Base-by-base conservation (phyloP, 2,329 filamentous ascomycete genomes). In the Penicillium sp. region DNA sequence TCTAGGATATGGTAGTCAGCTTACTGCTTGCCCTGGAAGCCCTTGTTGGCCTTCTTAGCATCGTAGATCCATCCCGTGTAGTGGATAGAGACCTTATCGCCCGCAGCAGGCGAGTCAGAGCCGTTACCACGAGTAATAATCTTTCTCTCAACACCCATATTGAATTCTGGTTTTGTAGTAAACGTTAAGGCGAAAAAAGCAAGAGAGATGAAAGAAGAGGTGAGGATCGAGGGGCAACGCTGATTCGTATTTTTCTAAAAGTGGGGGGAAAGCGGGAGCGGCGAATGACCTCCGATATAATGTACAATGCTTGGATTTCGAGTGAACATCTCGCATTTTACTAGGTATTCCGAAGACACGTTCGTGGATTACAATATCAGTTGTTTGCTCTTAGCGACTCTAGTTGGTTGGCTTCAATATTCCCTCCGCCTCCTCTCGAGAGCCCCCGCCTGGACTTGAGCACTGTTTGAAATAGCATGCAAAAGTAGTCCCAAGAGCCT, bases 51-150 rank as follows among this genome's bases (percentile, higher is more conserved):
- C 74, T 85, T 79, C 64, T 73, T 78, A 35, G 81, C 72, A 71
- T 94, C 87, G 78, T 89, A 89, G 63, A 97, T 82, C 79, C 82
- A 96, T 69, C 93, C 93, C 44, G 90, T 94, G 83, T 96, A 97
- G 78, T 93, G 86, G 73, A 97, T 96, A 70, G 84, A 85, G 71
- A 97, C 90, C 35, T 78, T 86, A 73, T 96, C 86, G 66, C 90
- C 89, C 9, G 70, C 68, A 64, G 76, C 73, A 58, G 93, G 89
- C 61, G 77, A 79, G 68, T 84, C 72, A 57, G 82, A 82, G 55
- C 79, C 79, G 66, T 81, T 81, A 70, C 93, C 92, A 44, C 63
- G 63, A 35, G 63, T 66, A 23, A 66, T 59, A 19, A 66, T 66
- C 58, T 66, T 66, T 52, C 62, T 52, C 23, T 66, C 62, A 49